These are phyloP conservation scores for Camellia oleifera DNA, from an alignment of 179 eudicot species.

Conservation along the genomic window DNA sequence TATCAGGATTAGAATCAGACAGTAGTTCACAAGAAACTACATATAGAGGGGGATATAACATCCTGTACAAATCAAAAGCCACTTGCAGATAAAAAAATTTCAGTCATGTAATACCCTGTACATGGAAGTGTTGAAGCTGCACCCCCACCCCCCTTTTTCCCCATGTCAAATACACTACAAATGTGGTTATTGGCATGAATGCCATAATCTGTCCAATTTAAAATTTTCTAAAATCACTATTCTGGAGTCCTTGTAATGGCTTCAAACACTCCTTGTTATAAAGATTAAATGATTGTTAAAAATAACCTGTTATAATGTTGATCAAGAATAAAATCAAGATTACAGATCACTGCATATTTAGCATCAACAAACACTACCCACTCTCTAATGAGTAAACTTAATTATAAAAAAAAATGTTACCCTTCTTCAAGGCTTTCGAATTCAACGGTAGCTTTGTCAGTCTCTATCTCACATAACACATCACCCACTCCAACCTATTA, in stretches of 20 bases:
- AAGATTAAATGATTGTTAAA: not conserved
- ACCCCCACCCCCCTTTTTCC: not conserved
- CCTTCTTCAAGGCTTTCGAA: conserved; percentile 95
- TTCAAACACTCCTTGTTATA: not conserved
- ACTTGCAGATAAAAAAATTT: not conserved
- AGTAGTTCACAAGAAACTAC: not conserved
- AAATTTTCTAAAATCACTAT: not conserved
- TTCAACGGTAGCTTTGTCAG: conserved; percentile 94
- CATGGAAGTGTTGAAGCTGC: not conserved
- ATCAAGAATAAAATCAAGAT: not conserved
- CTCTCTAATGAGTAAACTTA: conserved; percentile 12
- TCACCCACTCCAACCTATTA: conserved; percentile 90
- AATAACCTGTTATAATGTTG: not conserved
- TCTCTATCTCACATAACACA: conserved; percentile 87
- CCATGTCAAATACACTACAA: not conserved
- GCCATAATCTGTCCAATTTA: not conserved
- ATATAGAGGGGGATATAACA: not conserved
- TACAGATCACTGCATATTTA: not conserved
- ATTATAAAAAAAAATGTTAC: conserved; percentile 39
- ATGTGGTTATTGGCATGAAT: not conserved
- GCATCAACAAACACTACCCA: not conserved
- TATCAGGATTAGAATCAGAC: not conserved
- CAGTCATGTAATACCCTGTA: not conserved
- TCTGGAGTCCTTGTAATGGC: not conserved
- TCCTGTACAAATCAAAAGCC: conserved; percentile 6